Evolutionary conservation across 768 basidiomycete species (phyloP).

Genomic region (Lactarius trivialis): DNA sequence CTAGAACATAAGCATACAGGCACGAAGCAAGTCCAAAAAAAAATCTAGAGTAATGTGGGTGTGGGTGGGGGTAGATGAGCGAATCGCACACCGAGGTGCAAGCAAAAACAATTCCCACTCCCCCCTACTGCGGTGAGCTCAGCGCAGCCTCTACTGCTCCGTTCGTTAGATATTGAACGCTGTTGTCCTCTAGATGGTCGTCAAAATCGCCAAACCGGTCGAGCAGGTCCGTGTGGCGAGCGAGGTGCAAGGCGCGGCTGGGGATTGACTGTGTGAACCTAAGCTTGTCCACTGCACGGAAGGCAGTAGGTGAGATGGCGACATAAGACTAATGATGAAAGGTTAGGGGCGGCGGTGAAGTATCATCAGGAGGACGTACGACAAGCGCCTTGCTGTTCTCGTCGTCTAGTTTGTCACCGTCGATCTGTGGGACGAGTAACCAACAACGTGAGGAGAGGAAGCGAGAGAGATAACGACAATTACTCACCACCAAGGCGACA

Average conservation of each 20-base stretch:
- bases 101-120: background rate
- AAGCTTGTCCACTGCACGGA: background rate
- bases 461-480: slow-evolving; percentile 26
- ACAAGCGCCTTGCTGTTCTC: slow-evolving; percentile 8
- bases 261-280: slow-evolving; percentile 29
- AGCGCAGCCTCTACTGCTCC: slow-evolving; percentile 16
- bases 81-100: no score
- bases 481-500: slow-evolving; percentile 61
- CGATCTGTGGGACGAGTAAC: slow-evolving; percentile 43
- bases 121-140: background rate
- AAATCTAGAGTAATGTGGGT: background rate
- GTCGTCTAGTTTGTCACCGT: slow-evolving; percentile 17
- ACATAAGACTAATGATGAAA: slow-evolving; percentile 6
- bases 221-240: slow-evolving; percentile 46
- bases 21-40: background rate
- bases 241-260: slow-evolving; percentile 40
- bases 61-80: background rate
- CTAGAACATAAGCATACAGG: background rate
- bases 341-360: background rate
- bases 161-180: slow-evolving; percentile 44
- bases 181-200: slow-evolving; percentile 73
- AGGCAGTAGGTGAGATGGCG: background rate
- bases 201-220: slow-evolving; percentile 72
- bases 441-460: slow-evolving; percentile 30
- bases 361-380: slow-evolving; percentile 1